A percentile compares a stretch with the other conserved stretches of the same genome.
phyloP scores from a whole-genome alignment of 2,329 filamentous ascomycete genomes.

The Alternaria novae-zelandiae region DNA sequence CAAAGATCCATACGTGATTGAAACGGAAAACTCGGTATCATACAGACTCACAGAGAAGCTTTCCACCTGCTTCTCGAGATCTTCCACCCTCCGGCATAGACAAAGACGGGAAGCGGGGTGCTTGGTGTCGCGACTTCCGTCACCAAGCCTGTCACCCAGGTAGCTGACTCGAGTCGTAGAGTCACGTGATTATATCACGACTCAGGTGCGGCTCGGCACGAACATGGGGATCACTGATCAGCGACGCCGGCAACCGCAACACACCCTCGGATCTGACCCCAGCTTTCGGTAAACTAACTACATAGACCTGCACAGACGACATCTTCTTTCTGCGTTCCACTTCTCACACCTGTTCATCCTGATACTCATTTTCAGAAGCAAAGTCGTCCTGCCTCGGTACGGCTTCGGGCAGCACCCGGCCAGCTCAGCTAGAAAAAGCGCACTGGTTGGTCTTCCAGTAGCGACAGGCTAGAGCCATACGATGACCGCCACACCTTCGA shows the following conservation, averaged over 20 bases:
- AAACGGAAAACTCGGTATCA: neutral
- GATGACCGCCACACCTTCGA: constrained; percentile 1
- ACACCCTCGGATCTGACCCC: neutral
- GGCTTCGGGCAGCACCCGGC: neutral
- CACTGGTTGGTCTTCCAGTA: neutral
- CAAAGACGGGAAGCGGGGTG: neutral
- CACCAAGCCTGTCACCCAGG: neutral
- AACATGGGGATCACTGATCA: neutral
- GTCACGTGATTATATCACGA: neutral
- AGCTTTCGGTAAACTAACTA: neutral
- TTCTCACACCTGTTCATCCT: neutral
- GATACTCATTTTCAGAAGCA: neutral
- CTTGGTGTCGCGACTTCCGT: neutral
- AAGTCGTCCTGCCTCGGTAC: neutral
- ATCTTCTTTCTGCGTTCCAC: neutral
- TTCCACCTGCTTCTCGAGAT: neutral
- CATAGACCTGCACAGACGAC: neutral
- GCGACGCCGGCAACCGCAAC: neutral
- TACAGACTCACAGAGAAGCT: neutral
- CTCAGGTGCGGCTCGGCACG: neutral
- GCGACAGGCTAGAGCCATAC: neutral
- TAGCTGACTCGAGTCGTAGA: neutral
- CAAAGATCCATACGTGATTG: neutral
- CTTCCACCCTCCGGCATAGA: neutral
- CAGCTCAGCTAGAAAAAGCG: neutral